Base-by-base conservation (phyloP, 352 stramenopile species). In the Phytophthora constricta region DNA sequence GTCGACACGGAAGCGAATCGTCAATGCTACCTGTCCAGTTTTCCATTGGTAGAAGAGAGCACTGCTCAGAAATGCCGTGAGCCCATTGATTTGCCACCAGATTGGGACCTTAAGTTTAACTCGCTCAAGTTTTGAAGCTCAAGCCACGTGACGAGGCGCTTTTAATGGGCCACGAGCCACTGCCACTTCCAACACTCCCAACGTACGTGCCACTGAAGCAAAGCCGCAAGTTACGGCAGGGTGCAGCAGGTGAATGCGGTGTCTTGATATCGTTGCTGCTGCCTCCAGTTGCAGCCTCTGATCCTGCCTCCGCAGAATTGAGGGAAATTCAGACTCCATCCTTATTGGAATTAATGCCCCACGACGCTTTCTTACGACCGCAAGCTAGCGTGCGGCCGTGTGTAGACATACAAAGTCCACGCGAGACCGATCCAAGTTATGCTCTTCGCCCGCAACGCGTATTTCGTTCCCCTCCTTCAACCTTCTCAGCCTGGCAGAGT, bases 91-190 rank as follows among this genome's bases (percentile, higher is more conserved):
- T 55, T 84, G 17, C 62, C 82, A 20, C 49, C 71, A 2, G 76
- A 89, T 41, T 83, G 77, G 65, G 69, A 76, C 5, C 65, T 87
- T 1, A 73, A 82, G 51, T 80, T 79, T 20, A 74, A 91, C 45
- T 61, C 86, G 0, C 81, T 93, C 17, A 59, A 13, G 89, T 90
- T 58, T 83, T 95, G 57, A 68, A 77, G 14, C 64, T 96, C 20
- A 77, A 77, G 23, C 76, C 88, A 53, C 82, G 73, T 10, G 75
- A 92, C 19, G 86, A 94, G 60, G 83, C 83, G 39, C 78, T 91
- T 33, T 60, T 91, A 37, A 82, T 78, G 54, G 84, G 86, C 55
- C 86, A 95, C 49, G 74, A 87, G 5, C 67, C 66, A 0, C 50
- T 93, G 1, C 59, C 74, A n/a, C 58, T 88, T 28, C 84, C 86